These are phyloP conservation scores for Lumnitzera littorea DNA, from an alignment of 345 rosid species.

Conservation along the genomic window DNA sequence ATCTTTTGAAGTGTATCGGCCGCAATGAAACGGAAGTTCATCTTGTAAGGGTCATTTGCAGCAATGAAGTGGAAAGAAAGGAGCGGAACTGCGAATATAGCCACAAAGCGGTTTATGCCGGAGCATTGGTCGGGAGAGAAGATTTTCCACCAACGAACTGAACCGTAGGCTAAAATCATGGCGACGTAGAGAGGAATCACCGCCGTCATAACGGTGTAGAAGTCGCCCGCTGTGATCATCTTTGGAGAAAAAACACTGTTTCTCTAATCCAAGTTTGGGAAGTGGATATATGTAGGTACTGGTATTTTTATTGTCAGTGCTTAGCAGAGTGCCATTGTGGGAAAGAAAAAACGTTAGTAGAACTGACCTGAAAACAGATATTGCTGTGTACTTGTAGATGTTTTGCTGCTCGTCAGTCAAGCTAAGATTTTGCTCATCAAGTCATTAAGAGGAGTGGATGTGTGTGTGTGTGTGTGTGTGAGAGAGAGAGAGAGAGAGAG, in stretches of 20 bases:
- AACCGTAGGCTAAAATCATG: conserved; percentile 77
- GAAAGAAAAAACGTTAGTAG: too few relatives aligned
- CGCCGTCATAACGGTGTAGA: conserved; percentile 79
- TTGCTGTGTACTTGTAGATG: too few relatives aligned
- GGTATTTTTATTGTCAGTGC: too few relatives aligned
- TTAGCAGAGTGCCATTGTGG: too few relatives aligned
- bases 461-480: too few relatives aligned
- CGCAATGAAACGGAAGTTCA: conserved; percentile 72
- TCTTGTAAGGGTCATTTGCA: conserved; percentile 55
- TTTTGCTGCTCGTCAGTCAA: too few relatives aligned
- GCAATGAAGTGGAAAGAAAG: conserved; percentile 86
- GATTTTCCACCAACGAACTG: conserved; percentile 91
- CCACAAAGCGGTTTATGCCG: conserved; percentile 83
- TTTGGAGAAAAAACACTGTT: not conserved
- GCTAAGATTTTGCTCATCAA: too few relatives aligned
- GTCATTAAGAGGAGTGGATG: too few relatives aligned
- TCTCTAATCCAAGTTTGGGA: too few relatives aligned
- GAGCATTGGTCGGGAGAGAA: conserved; percentile 86
- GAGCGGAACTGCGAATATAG: conserved; percentile 77
- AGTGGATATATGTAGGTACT: too few relatives aligned
- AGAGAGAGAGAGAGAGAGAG: too few relatives aligned
- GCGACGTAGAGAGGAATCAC: conserved; percentile 80
- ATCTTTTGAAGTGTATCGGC: conserved; percentile 77
- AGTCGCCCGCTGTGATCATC: conserved; percentile 57
- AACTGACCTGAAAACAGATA: too few relatives aligned